Conservation (phyloP, 2,329 filamentous ascomycete species). For the Venturia nashicola region DNA sequence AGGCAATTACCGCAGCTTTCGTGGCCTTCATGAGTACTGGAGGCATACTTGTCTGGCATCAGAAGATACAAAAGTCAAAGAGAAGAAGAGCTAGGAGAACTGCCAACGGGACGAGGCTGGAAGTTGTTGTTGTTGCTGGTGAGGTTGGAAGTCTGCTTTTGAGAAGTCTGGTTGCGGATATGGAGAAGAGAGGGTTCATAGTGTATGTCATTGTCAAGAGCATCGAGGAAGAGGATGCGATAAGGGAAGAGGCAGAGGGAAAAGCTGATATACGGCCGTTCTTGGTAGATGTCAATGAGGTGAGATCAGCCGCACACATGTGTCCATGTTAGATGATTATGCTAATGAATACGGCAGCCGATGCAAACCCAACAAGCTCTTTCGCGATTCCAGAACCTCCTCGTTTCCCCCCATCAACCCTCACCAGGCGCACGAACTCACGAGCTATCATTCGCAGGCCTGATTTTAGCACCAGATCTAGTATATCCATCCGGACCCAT, state of each 20-base stretch:
- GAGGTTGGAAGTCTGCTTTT: slow-evolving; percentile 75
- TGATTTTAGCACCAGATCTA: slow-evolving; percentile 73
- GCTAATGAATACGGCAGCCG: slow-evolving; percentile 37
- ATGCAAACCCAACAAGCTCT: slow-evolving; percentile 56
- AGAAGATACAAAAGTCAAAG: slow-evolving; percentile 44
- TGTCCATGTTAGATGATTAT: slow-evolving; percentile 11
- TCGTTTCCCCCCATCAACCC: slow-evolving; percentile 63
- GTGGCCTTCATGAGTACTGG: slow-evolving; percentile 59
- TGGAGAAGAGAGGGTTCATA: slow-evolving; percentile 85
- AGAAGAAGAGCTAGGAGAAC: slow-evolving; percentile 69
- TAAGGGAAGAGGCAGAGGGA: slow-evolving; percentile 52
- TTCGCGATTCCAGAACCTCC: slow-evolving; percentile 57
- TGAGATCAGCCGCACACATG: slow-evolving; percentile 28
- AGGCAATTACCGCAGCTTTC: slow-evolving; percentile 58
- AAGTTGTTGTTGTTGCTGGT: slow-evolving; percentile 83
- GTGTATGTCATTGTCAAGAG: slow-evolving; percentile 82
- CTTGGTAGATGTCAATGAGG: slow-evolving; percentile 70
- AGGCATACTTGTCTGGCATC: slow-evolving; percentile 44
- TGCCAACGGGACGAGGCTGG: slow-evolving; percentile 69
- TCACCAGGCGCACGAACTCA: slow-evolving; percentile 66
- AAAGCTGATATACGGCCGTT: slow-evolving; percentile 72
- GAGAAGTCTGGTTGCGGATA: slow-evolving; percentile 67
- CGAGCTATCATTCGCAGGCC: slow-evolving; percentile 61
- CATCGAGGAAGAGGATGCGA: slow-evolving; percentile 70
- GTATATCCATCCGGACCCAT: slow-evolving; percentile 72